Conservation (phyloP, 768 basidiomycete species). For the Lactarius evosmus region DNA sequence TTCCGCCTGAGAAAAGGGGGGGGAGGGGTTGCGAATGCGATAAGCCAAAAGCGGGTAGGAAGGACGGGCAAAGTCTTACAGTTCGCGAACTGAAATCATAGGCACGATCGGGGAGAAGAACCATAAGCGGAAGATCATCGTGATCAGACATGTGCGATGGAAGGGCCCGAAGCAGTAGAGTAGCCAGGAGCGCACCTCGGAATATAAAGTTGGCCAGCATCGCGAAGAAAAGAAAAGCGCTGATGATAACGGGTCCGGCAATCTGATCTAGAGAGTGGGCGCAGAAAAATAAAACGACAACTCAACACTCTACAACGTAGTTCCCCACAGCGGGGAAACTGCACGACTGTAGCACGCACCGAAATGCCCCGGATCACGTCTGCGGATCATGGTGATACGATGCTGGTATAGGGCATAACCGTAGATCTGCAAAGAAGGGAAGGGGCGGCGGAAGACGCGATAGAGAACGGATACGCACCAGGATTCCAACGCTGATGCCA, state of each 20-base stretch:
- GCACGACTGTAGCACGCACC: constrained; percentile 44
- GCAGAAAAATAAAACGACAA: neutral
- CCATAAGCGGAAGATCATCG: constrained; percentile 5
- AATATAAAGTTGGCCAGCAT: constrained; percentile 86
- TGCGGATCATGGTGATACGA: constrained; percentile 86
- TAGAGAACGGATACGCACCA: constrained; percentile 42
- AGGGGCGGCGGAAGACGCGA: neutral
- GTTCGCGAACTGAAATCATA: constrained; percentile 24
- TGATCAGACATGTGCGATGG: neutral
- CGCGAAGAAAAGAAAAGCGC: constrained; percentile 78
- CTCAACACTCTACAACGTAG: neutral
- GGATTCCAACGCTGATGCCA: constrained; percentile 63
- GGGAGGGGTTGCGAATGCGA: neutral
- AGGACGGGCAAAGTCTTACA: constrained; percentile 9
- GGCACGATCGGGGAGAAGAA: neutral
- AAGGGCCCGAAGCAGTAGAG: too few species aligned
- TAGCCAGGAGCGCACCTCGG: constrained; percentile 57
- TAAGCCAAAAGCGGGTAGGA: neutral
- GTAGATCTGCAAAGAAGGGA: constrained; percentile 55
- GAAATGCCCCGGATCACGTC: constrained; percentile 84
- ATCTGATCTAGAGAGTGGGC: constrained; percentile 57
- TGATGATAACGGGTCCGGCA: constrained; percentile 79
- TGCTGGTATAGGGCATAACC: constrained; percentile 84
- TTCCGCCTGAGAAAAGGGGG: constrained; percentile 20
- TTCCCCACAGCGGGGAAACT: neutral